Evolutionary conservation across 768 basidiomycete genomes (phyloP), one percentile per base, ranked within the genome.

Genomic region (Suillus plorans): DNA sequence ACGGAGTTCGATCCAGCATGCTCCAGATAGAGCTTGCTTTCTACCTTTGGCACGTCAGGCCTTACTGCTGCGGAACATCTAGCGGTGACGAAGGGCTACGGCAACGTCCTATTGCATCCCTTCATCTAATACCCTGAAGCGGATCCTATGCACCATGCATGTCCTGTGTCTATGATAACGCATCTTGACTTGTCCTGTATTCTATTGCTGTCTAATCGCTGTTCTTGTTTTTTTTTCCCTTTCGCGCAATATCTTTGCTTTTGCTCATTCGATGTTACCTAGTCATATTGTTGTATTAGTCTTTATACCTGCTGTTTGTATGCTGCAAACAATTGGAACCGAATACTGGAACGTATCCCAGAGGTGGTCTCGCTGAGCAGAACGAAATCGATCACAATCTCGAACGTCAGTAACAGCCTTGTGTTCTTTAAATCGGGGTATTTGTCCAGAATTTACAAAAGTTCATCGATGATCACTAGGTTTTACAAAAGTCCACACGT

Each of bases 21-120:
- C 61, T 62, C 20, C 20, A 12, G 59, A 42, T 22, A 28, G 44
- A 45, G 25, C 36, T 45, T 62, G 31, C 36, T 25, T 22, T 36
- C 20, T 37, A 22, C 59, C 18, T 41, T 31, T 63, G 63, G 63
- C 44, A 62, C 63, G 60, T 34, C 61, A 22, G 4, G 63, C 61
- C 63, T 64, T 36, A 36, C 61, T 64, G 63, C 59, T 64, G 45
- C 8, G 63, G 61, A 62, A 62, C 42, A 63, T 58, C 20, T 20
- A 20, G 41, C 4, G 10, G 47, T 45, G 63, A 63, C 57, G 58
- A 63, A 28, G 9, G 42, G 63, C 22, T 31, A 22, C 6, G 57
- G 56, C 57, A 25, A 18, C 41, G 56, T 25, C 62, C 14, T 1
- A 39, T 36, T 7, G 16, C 22, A 34, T 62, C 20, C 28, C 22